Percentiles rank a stretch among this genome's conserved stretches.
phyloP scores from a whole-genome alignment of 495 filamentous ascomycete genomes.

The Cudoniella acicularis region DNA sequence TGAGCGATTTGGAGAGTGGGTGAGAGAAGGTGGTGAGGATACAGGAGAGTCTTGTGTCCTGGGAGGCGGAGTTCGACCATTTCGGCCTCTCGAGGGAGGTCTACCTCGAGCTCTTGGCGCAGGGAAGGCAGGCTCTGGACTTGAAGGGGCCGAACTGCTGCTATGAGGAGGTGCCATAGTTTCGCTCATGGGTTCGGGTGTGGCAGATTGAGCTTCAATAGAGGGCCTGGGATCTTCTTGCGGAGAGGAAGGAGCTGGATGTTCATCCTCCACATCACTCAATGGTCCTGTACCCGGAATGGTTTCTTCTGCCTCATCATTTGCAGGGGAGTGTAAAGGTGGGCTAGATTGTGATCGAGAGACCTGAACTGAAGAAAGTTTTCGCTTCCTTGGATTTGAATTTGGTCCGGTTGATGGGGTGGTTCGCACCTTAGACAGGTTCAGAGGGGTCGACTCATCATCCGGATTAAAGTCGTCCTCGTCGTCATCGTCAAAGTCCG shows the following conservation, averaged over 20 bases:
- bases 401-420: slow-evolving; percentile 13
- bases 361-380: slow-evolving; percentile 27
- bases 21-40: slow-evolving; percentile 28
- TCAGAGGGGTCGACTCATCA: slow-evolving; percentile 64
- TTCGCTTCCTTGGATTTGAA: slow-evolving; percentile 35
- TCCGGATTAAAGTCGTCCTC: slow-evolving; percentile 58
- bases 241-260: neutral
- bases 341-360: slow-evolving; percentile 22
- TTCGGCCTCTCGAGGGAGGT: slow-evolving; percentile 9
- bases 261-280: slow-evolving; percentile 12
- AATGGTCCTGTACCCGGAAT: slow-evolving; percentile 11
- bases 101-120: neutral
- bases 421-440: slow-evolving; percentile 30
- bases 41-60: slow-evolving; percentile 23
- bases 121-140: slow-evolving; percentile 4
- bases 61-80: slow-evolving; percentile 19
- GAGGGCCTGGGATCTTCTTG: slow-evolving; percentile 9
- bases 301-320: slow-evolving; percentile 6
- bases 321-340: neutral
- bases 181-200: slow-evolving; percentile 40
- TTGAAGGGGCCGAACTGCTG: slow-evolving; percentile 35
- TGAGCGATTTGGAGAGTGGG: slow-evolving; percentile 33
- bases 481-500: slow-evolving; percentile 44
- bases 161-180: slow-evolving; percentile 52
- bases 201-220: slow-evolving; percentile 13